Conservation (phyloP, 2,329 filamentous ascomycete species). For the Trichoderma sp. region DNA sequence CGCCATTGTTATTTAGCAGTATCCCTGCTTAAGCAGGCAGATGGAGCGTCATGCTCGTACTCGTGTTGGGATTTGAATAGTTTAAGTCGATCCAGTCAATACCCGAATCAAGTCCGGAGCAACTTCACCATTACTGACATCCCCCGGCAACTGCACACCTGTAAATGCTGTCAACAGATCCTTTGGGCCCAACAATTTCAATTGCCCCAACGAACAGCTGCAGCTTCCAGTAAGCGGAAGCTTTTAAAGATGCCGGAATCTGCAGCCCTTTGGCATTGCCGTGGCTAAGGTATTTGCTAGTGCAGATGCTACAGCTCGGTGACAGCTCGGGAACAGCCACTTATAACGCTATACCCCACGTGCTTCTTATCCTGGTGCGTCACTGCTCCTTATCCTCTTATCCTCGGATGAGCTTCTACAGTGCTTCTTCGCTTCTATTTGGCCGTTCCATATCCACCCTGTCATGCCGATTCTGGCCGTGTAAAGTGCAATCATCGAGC, state of each 20-base stretch:
- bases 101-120: neutral
- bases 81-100: neutral
- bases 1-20: neutral
- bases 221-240: neutral
- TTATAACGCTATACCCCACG: neutral
- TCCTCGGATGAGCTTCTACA: neutral
- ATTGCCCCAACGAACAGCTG: neutral
- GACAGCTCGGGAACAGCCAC: conserved; percentile 10
- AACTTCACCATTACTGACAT: neutral
- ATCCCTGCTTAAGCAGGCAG: neutral
- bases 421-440: neutral
- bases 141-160: neutral
- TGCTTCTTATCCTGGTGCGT: neutral
- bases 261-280: neutral
- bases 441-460: neutral
- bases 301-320: neutral
- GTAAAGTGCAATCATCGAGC: conserved; percentile 20
- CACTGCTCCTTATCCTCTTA: conserved; percentile 5
- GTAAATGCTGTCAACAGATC: neutral
- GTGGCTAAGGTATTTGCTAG: neutral
- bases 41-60: neutral
- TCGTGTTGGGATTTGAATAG: neutral
- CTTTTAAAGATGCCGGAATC: neutral
- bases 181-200: neutral
- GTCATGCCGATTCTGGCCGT: neutral